These are phyloP conservation scores for Pharus latifolius DNA, from an alignment of 176 grass and related monocot genomes.

Conservation along the genomic window DNA sequence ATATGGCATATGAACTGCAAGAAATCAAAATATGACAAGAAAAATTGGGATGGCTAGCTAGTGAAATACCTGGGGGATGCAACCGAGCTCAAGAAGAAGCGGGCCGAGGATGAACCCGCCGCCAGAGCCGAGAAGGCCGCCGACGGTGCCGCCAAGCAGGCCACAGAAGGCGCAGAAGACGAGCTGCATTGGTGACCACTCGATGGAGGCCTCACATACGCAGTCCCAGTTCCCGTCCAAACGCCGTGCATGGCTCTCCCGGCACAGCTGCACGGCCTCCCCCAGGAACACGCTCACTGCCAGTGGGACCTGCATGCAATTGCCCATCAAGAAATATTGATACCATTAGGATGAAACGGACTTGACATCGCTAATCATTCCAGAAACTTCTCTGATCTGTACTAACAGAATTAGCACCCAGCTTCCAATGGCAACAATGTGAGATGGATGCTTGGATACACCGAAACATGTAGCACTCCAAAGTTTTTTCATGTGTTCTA, in stretches of 20 bases:
- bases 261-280: constrained; percentile 56
- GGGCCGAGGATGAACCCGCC: constrained; percentile 95
- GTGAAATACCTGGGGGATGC: constrained; percentile 78
- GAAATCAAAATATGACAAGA: neutral
- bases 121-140: constrained; percentile 85
- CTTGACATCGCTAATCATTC: too few relatives aligned
- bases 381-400: neutral
- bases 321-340: neutral
- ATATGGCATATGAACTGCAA: neutral
- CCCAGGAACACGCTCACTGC: constrained; percentile 56
- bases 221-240: constrained; percentile 58
- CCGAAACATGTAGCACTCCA: neutral
- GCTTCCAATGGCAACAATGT: neutral
- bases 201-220: constrained; percentile 86
- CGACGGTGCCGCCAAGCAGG: constrained; percentile 80
- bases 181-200: constrained; percentile 71
- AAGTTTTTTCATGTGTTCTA: neutral
- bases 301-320: constrained; percentile 40
- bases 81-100: constrained; percentile 90
- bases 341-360: too few relatives aligned
- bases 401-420: neutral
- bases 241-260: constrained; percentile 56
- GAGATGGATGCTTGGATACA: neutral
- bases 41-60: neutral
- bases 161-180: constrained; percentile 81